These are phyloP conservation scores for Boechera stricta DNA, from an alignment of 345 rosid genomes.

Conservation along the genomic window DNA sequence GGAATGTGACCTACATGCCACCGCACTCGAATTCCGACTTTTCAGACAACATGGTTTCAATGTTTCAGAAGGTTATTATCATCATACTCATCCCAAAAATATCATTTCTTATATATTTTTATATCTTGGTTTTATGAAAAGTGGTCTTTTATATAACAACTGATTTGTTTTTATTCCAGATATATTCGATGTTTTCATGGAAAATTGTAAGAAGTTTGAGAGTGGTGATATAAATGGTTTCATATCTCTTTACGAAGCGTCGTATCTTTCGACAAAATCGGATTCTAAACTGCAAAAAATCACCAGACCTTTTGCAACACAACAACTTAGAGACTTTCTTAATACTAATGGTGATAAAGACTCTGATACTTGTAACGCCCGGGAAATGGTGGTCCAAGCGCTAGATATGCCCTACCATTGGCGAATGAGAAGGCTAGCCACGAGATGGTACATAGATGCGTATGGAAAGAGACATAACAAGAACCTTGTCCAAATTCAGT, in stretches of 20 bases:
- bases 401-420: constrained; percentile 38
- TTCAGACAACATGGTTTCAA: constrained; percentile 46
- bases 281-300: constrained; percentile 49
- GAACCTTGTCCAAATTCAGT: constrained; percentile 28
- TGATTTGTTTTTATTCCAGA: constrained; percentile 26
- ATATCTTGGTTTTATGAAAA: neutral
- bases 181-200: constrained; percentile 18
- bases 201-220: constrained; percentile 29
- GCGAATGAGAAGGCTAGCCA: constrained; percentile 37
- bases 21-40: constrained; percentile 48
- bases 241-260: constrained; percentile 50
- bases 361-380: neutral
- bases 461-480: constrained; percentile 32
- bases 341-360: neutral
- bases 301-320: constrained; percentile 46
- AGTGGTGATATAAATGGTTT: constrained; percentile 33
- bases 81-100: neutral
- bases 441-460: constrained; percentile 40
- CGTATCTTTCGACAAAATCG: constrained; percentile 44
- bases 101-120: neutral
- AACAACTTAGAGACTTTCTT: constrained; percentile 28
- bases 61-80: constrained; percentile 41
- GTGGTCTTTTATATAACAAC: neutral
- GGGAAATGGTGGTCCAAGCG: constrained; percentile 37
- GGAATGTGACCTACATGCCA: constrained; percentile 27